Conservation (phyloP, 2,329 filamentous ascomycete genomes). For the Coniochaeta sp. region DNA sequence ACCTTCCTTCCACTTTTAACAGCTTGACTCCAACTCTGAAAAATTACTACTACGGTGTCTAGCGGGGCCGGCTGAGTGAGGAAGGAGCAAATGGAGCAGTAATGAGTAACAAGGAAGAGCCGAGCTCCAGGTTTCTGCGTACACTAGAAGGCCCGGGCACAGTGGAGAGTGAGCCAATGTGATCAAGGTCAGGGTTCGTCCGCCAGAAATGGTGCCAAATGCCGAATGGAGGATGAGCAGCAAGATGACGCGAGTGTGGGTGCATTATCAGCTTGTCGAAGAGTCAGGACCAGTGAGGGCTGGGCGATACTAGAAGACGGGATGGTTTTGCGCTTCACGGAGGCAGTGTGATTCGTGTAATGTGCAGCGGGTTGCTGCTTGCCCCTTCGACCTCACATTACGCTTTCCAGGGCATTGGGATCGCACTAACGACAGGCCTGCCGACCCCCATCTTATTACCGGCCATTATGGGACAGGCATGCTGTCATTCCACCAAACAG, state of each 20-base stretch:
- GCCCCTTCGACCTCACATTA: background rate
- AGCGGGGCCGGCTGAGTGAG: background rate
- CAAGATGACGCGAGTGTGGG: background rate
- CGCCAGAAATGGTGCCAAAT: background rate
- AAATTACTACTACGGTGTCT: background rate
- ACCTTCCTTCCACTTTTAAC: background rate
- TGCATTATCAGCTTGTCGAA: background rate
- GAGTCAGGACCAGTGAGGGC: background rate
- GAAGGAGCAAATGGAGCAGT: background rate
- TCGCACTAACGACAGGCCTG: constrained; percentile 22
- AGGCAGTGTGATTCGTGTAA: background rate
- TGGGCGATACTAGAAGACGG: background rate
- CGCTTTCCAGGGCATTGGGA: constrained; percentile 22
- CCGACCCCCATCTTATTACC: constrained; percentile 21
- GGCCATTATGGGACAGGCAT: constrained; percentile 4
- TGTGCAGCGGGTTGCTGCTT: background rate
- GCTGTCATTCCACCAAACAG: background rate
- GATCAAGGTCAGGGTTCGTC: background rate
- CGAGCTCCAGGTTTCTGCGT: background rate
- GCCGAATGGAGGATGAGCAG: background rate
- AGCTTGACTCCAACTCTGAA: background rate
- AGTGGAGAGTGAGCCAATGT: background rate
- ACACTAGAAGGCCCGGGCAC: background rate
- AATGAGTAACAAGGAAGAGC: background rate
- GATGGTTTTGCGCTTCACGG: background rate